Base-by-base conservation (phyloP, 2,329 filamentous ascomycete genomes). In the Fusarium pseudonygamai region DNA sequence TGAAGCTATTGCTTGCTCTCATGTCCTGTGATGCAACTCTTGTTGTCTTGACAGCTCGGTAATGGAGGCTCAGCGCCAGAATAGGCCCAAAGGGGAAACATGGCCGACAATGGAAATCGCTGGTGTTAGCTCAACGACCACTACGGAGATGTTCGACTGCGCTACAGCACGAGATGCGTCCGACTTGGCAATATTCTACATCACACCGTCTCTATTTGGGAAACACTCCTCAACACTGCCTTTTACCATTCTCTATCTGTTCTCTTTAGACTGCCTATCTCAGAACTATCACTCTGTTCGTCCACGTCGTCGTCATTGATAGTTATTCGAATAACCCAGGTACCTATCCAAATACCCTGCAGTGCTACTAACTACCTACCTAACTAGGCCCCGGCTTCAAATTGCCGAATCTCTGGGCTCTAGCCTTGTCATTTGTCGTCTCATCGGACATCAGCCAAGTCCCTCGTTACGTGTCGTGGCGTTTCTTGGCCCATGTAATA, bases 1-100 rank as follows among this genome's bases (percentile, higher is more conserved):
- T 37, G 62, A 60, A 67, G 45, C 34, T 40, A 55, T 55, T n/a
- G 24, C 45, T 55, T 28, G 32, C 52, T 67, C 37, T 60, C 42
- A 32, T 50, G 28, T 37, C 39, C n/a, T 65, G 45, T 45, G 64
- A 60, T 67, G 62, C 52, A 60, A 60, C 52, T 66, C 15, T 55
- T 28, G 50, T 55, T 28, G n/a, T n/a, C 58, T 67, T 69, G 53
- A 73, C 70, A 73, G 69, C 69, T 73, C 43, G 55, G 66, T 45
- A 64, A 74, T 64, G 67, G 71, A 73, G 71, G 71, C 71, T 73
- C 71, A 73, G 70, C 71, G 71, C 66, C 71, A 72, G 52, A 43
- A 56, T 26, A 30, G 24, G 16, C 71, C 71, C 59, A 68, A 74
- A 73, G 30, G 16, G 71, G 71, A 64, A 73, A 68, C 57, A 74